Conservation (phyloP, 2,329 filamentous ascomycete species). For the Sclerotinia sclerotiorum region DNA sequence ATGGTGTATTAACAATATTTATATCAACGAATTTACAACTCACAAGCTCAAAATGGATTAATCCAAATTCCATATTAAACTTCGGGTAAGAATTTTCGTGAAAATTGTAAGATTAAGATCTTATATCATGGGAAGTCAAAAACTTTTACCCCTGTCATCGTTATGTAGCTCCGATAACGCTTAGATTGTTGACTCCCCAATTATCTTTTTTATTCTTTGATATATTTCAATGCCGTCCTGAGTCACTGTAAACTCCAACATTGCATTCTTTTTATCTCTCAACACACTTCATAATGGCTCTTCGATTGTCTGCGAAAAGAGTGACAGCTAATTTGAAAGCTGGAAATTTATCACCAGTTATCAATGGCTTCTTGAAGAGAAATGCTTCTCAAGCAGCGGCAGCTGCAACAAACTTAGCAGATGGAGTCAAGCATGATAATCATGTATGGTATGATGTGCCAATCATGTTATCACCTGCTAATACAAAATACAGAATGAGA, state of each 20-base stretch:
- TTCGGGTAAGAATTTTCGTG: neutral
- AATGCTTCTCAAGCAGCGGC: constrained; percentile 41
- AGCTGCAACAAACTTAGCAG: constrained; percentile 42
- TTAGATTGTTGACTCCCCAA: constrained; percentile 12
- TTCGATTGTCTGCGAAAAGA: constrained; percentile 38
- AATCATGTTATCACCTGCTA: constrained; percentile 21
- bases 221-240: neutral
- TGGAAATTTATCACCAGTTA: constrained; percentile 29
- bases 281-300: constrained; percentile 31
- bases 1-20: constrained; percentile 2
- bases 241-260: neutral
- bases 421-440: constrained; percentile 41
- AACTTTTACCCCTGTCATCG: constrained; percentile 12
- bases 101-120: neutral
- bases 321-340: constrained; percentile 34
- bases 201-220: constrained; percentile 13
- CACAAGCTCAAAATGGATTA: neutral
- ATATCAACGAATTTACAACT: neutral
- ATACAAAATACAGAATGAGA: constrained; percentile 31
- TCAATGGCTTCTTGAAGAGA: constrained; percentile 35
- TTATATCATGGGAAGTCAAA: neutral
- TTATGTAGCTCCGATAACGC: constrained; percentile 22
- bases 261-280: neutral
- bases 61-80: neutral
- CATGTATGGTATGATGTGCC: constrained; percentile 36